Percentiles rank a stretch among this genome's conserved stretches.
phyloP scores from a whole-genome alignment of 257 asterid species.

The Craterostigma plantagineum region DNA sequence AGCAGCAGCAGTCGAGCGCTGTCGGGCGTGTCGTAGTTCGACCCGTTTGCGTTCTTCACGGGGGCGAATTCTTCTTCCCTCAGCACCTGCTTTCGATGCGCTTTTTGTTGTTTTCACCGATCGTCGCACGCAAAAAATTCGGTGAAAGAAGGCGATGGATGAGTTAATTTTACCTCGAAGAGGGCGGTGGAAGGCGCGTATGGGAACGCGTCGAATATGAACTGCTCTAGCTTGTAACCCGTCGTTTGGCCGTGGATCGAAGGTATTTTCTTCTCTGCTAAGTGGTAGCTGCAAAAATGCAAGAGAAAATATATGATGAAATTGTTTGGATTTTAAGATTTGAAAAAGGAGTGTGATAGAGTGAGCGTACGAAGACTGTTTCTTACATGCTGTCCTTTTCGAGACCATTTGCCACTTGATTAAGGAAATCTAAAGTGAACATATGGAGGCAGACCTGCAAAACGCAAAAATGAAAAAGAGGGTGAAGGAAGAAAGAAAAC shows the following conservation, averaged over 20 bases:
- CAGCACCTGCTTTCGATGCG: constrained; percentile 24
- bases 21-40: constrained; percentile 90
- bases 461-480: constrained; percentile 10
- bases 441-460: constrained; percentile 96
- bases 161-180: constrained; percentile 53
- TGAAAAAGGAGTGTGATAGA: not conserved
- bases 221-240: constrained; percentile 86
- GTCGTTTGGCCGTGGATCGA: constrained; percentile 64
- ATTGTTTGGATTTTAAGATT: too few relatives aligned
- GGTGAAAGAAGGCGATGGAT: too few relatives aligned
- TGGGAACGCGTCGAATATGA: constrained; percentile 91
- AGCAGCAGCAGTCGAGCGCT: constrained; percentile 82
- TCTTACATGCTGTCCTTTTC: constrained; percentile 96
- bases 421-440: constrained; percentile 84
- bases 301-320: constrained; percentile 8
- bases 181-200: constrained; percentile 84
- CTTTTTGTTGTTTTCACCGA: not conserved
- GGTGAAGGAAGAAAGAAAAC: not conserved
- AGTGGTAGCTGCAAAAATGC: constrained; percentile 90
- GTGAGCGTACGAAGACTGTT: constrained; percentile 2
- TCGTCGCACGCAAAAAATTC: not conserved
- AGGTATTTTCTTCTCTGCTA: constrained; percentile 79
- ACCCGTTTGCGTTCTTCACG: constrained; percentile 79
- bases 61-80: constrained; percentile 99
- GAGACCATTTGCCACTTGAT: constrained; percentile 88